Conservation (phyloP, 345 rosid species). For the Arabis hirsuta region DNA sequence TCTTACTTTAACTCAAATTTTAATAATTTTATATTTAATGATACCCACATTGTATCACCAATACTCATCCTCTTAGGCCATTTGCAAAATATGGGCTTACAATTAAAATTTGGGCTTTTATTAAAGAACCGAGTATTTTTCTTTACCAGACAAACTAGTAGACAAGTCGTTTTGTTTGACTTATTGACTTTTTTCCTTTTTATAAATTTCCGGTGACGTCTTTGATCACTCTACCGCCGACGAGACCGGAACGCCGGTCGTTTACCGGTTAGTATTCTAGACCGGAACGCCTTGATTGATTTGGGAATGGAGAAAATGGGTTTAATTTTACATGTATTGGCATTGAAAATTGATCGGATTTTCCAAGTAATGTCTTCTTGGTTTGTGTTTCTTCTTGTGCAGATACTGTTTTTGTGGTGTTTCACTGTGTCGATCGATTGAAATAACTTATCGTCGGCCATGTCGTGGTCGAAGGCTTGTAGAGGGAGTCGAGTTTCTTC, state of each 20-base stretch:
- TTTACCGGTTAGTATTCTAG: slow-evolving; percentile 22
- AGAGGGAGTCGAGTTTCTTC: slow-evolving; percentile 30
- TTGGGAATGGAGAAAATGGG: neutral
- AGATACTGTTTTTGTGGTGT: slow-evolving; percentile 28
- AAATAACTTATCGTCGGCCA: slow-evolving; percentile 19
- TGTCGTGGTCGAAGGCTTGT: slow-evolving; percentile 42
- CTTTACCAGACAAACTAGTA: no score
- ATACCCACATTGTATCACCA: no score
- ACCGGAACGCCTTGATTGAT: no score
- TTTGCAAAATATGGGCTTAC: no score
- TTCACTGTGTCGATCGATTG: slow-evolving; percentile 10
- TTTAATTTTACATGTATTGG: neutral
- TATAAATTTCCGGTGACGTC: slow-evolving; percentile 16
- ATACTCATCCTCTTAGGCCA: no score
- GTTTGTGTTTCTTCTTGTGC: slow-evolving; percentile 36
- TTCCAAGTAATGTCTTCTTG: slow-evolving; percentile 2
- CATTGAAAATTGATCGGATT: neutral
- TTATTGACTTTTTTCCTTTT: slow-evolving; percentile 23
- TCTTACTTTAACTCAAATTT: no score
- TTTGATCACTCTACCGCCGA: slow-evolving; percentile 33
- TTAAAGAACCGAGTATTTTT: no score
- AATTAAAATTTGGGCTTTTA: no score
- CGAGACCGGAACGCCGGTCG: slow-evolving; percentile 23
- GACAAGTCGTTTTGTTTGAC: slow-evolving; percentile 19
- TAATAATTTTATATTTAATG: no score